Evolutionary conservation across 176 grass and related monocot genomes (phyloP).

Genomic region (Hsuehochloa calcarea): DNA sequence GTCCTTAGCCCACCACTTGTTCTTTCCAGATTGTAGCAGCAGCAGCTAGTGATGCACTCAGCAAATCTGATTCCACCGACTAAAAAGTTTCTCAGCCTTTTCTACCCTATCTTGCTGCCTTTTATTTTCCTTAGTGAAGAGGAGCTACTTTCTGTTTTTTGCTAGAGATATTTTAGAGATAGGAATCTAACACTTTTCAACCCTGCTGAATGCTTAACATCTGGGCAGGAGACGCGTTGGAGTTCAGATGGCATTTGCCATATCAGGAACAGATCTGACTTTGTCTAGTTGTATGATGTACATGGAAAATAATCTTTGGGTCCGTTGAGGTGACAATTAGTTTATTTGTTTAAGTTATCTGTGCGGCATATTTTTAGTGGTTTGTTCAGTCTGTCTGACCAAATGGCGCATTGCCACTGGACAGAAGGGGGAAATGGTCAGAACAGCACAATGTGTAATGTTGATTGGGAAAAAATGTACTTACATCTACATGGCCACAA

Average conservation of each 20-base stretch:
- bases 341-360: conserved; percentile 39
- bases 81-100: conserved; percentile 17
- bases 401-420: conserved; percentile 39
- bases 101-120: conserved; percentile 18
- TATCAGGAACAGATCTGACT: conserved; percentile 43
- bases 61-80: conserved; percentile 32
- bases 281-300: conserved; percentile 21
- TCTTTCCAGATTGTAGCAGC: conserved; percentile 21
- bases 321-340: conserved; percentile 31
- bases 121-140: neutral
- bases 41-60: conserved; percentile 2
- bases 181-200: too few species aligned
- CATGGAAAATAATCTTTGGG: conserved; percentile 16
- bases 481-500: conserved; percentile 22
- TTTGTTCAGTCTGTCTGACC: conserved; percentile 23
- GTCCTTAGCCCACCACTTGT: conserved; percentile 26
- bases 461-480: neutral
- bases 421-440: neutral
- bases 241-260: conserved; percentile 27
- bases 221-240: neutral
- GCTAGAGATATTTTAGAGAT: too few species aligned
- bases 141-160: conserved; percentile 11
- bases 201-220: conserved; percentile 10
- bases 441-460: neutral
- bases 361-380: conserved; percentile 5